These are phyloP conservation scores for Geosmithia flava DNA, from an alignment of 2,329 filamentous ascomycete genomes.

Conservation along the genomic window DNA sequence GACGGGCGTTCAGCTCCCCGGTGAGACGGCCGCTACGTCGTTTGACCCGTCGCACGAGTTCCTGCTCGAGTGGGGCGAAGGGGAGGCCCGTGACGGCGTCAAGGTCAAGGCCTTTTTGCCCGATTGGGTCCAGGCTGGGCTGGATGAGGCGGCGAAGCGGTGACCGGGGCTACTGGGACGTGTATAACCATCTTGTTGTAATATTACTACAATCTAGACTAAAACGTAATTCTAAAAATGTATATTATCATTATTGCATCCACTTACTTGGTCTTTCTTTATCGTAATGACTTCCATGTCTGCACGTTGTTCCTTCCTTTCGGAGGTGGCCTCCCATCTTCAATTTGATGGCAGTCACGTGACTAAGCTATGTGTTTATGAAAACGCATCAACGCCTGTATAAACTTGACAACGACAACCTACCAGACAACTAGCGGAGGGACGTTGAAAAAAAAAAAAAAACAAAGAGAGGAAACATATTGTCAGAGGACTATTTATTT, in stretches of 20 bases:
- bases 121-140: constrained; percentile 48
- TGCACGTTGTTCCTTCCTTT: no score
- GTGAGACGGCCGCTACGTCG: constrained; percentile 50
- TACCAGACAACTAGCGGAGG: no score
- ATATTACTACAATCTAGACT: neutral
- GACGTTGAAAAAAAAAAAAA: neutral
- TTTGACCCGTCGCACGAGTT: constrained; percentile 53
- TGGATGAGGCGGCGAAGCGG: constrained; percentile 15
- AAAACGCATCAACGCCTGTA: no score
- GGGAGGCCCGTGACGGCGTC: constrained; percentile 18
- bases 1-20: constrained; percentile 66
- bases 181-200: neutral
- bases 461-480: neutral
- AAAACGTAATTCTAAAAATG: neutral
- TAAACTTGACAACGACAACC: no score
- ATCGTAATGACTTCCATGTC: no score
- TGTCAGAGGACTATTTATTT: no score
- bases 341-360: no score
- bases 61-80: constrained; percentile 38
- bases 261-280: no score
- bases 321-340: no score
- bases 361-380: no score
- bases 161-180: neutral
- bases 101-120: constrained; percentile 76
- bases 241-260: neutral